Evolutionary conservation across 805 yeast genomes (phyloP), one percentile per base, ranked within the genome.

Genomic region (Hanseniaspora taiwanica): DNA sequence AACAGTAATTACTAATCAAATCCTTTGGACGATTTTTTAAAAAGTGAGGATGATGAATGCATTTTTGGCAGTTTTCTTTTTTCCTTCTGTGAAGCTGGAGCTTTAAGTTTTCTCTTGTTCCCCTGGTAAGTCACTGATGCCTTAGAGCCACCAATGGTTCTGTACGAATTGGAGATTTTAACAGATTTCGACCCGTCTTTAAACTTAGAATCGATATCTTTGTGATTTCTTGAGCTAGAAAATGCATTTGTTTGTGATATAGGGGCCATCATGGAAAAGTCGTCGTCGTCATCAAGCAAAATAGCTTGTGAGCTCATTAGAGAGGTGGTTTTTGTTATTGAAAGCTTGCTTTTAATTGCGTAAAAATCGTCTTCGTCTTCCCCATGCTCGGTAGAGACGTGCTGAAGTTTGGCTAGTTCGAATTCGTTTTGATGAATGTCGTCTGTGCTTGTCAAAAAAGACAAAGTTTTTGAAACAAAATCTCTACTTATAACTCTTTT

Each of bases 91-190:
- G 31, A 42, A 38, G 49, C 47, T 3, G 58, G 60, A 2, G 60
- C 56, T 18, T 46, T 52, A 2, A 58, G 46, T 39, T 53, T 54
- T 43, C 59, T 55, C 21, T 56, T 54, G 35, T 56, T 56, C 9
- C 78, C 71, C 51, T 73, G 53, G 40, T 69, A 70, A 36, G 78
- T 69, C 46, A 81, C 69, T 7, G 81, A 72, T 1, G 81, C 73
- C 44, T 66, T 71, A 4, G 72, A 60, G 6, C 78, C 72, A 1
- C 74, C 65, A 1, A 74, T 78, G 9, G 69, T 66, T 52, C 67
- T 75, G 49, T 73, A 72, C 21, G 69, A 65, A 25, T 70, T 71
- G 35, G 74, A 65, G 4, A 74, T 56, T 1, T 72, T 73, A 16
- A 78, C 81, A 5, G 60, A 51, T 31, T 59, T 62, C 19, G 59